phyloP scores from a whole-genome alignment of 2,329 filamentous ascomycete genomes.

The Nemania sp. region DNA sequence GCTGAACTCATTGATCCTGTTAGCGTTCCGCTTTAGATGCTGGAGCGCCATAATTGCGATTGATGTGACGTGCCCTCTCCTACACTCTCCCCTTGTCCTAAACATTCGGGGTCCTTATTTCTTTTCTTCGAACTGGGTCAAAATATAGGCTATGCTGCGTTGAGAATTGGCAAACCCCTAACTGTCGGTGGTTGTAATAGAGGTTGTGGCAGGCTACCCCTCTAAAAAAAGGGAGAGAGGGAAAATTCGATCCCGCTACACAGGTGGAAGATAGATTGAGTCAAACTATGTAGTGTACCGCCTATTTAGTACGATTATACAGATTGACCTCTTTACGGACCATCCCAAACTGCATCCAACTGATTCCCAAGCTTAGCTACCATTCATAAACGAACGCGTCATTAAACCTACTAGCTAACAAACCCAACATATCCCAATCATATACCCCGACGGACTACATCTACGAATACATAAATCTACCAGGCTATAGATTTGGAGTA shows the following conservation, averaged over 20 bases:
- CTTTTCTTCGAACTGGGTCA: neutral
- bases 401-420: neutral
- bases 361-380: neutral
- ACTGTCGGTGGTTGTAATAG: neutral
- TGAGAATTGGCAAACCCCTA: neutral
- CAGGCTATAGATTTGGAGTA: neutral
- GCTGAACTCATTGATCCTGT: constrained; percentile 25
- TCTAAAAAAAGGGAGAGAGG: neutral
- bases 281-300: neutral
- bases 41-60: constrained; percentile 19
- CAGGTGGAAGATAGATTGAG: neutral
- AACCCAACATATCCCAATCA: neutral
- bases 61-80: constrained; percentile 9
- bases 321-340: neutral
- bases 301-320: neutral
- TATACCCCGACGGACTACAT: neutral
- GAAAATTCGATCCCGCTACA: neutral
- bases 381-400: neutral
- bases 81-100: neutral
- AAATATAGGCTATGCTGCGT: neutral
- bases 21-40: constrained; percentile 30
- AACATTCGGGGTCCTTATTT: neutral
- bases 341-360: neutral
- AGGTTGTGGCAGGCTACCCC: neutral
- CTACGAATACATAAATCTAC: neutral